Conservation (phyloP, 2,329 filamentous ascomycete genomes). For the Penicillium digitatum region DNA sequence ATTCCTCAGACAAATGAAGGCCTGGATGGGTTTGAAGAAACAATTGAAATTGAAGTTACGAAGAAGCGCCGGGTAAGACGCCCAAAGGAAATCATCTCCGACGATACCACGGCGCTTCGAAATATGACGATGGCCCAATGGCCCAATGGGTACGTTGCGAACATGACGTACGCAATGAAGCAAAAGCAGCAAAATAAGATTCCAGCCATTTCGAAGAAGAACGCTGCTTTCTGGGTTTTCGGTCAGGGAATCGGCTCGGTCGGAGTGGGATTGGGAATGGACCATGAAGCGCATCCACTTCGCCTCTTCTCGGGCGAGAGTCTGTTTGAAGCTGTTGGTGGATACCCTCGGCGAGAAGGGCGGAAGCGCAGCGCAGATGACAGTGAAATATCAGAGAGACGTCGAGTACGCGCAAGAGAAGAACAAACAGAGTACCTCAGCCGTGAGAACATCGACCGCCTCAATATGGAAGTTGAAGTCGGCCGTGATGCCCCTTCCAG, state of each 20-base stretch:
- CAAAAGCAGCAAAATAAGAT: slow-evolving; percentile 45
- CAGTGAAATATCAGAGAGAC: slow-evolving; percentile 20
- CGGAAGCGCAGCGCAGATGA: slow-evolving; percentile 30
- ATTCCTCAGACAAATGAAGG: neutral
- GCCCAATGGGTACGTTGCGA: slow-evolving; percentile 56
- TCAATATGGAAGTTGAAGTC: slow-evolving; percentile 56
- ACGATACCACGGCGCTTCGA: slow-evolving; percentile 51
- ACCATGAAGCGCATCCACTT: slow-evolving; percentile 50
- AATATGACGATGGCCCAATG: slow-evolving; percentile 56
- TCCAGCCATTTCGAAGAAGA: slow-evolving; percentile 54
- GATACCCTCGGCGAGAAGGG: slow-evolving; percentile 19
- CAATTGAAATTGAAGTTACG: slow-evolving; percentile 1
- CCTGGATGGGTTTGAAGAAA: neutral
- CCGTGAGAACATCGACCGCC: slow-evolving; percentile 18
- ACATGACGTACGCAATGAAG: slow-evolving; percentile 53
- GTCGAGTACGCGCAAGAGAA: slow-evolving; percentile 40
- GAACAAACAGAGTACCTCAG: slow-evolving; percentile 36
- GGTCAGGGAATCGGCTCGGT: slow-evolving; percentile 55
- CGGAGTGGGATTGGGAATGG: slow-evolving; percentile 45
- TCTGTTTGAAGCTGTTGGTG: slow-evolving; percentile 50
- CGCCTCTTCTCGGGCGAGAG: slow-evolving; percentile 55
- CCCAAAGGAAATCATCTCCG: slow-evolving; percentile 44
- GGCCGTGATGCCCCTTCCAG: slow-evolving; percentile 64
- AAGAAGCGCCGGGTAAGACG: neutral
- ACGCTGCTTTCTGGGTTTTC: slow-evolving; percentile 59